Conservation (phyloP, 2,329 filamentous ascomycete species). For the Macrophomina pseudophaseolina region DNA sequence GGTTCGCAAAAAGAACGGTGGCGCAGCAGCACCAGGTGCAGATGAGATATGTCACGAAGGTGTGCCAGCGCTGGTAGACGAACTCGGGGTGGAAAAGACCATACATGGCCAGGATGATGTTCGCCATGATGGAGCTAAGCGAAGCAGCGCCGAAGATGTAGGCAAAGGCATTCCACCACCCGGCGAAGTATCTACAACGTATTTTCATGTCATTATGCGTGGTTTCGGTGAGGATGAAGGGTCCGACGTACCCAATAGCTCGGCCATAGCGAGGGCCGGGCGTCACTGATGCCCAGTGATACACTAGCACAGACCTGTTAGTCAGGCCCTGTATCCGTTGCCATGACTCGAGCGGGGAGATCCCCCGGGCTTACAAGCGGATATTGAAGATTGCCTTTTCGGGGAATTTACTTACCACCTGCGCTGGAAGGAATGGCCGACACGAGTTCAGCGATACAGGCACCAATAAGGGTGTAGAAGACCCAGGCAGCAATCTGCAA, state of each 20-base stretch:
- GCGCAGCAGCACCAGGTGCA: constrained; percentile 54
- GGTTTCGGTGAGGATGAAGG: no score
- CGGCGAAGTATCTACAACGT: constrained; percentile 50
- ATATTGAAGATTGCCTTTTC: constrained; percentile 6
- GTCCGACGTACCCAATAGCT: constrained; percentile 39
- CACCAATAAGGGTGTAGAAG: constrained; percentile 58
- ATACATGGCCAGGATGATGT: constrained; percentile 56
- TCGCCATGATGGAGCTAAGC: constrained; percentile 51
- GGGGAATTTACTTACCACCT: constrained; percentile 33
- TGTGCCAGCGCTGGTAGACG: constrained; percentile 55
- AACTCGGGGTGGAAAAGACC: constrained; percentile 55
- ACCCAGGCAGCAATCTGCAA: constrained; percentile 51
- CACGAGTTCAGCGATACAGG: constrained; percentile 58
- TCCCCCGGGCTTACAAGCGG: background rate
- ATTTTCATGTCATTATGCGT: no score
- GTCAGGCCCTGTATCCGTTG: background rate
- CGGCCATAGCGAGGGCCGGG: constrained; percentile 54
- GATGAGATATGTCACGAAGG: constrained; percentile 56
- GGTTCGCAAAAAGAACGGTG: constrained; percentile 61
- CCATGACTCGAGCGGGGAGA: background rate
- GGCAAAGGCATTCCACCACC: constrained; percentile 58
- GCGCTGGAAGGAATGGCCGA: constrained; percentile 50
- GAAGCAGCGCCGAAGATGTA: constrained; percentile 56
- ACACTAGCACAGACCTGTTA: constrained; percentile 40
- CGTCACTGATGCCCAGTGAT: constrained; percentile 60